Evolutionary conservation across 306 rosid species (phyloP).

Genomic region (Comarum palustre): DNA sequence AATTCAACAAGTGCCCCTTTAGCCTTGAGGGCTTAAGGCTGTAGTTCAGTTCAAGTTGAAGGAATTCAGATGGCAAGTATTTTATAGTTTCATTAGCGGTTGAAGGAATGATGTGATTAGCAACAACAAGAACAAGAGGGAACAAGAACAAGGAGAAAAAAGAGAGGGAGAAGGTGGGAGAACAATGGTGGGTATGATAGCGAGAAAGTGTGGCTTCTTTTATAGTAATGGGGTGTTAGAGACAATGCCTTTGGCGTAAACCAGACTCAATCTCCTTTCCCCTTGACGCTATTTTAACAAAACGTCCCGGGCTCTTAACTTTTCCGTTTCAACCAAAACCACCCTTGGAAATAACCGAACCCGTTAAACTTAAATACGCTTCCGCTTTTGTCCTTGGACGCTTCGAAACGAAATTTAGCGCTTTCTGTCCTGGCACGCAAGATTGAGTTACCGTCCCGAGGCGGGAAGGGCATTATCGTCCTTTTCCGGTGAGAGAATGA

Average conservation of each 20-base stretch:
- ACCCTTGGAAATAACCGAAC: conserved; percentile 35
- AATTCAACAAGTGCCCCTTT: background rate
- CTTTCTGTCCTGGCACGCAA: background rate
- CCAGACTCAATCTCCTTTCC: conserved; percentile 68
- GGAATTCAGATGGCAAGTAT: background rate
- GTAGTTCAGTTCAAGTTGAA: background rate
- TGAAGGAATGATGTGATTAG: background rate
- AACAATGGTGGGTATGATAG: conserved; percentile 26
- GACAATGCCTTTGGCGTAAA: conserved; percentile 63
- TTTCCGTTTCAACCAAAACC: conserved; percentile 7
- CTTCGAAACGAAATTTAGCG: no score
- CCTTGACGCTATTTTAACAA: conserved; percentile 41
- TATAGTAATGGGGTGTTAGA: conserved; percentile 70
- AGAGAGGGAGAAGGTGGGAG: conserved; percentile 13
- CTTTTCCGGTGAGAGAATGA: background rate
- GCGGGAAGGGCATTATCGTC: conserved; percentile 26
- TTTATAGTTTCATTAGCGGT: conserved; percentile 24
- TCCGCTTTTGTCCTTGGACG: conserved; percentile 2
- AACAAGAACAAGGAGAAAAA: conserved; percentile 16
- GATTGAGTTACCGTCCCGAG: background rate
- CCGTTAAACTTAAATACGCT: conserved; percentile 4
- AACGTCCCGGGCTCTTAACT: conserved; percentile 12
- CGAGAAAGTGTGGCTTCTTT: conserved; percentile 53
- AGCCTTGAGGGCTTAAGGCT: no score
- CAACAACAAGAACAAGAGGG: conserved; percentile 25